Percentiles rank a stretch among this genome's conserved stretches.
Conservation (phyloP, 1,139 yeast species). For the Saccharomyces hybrid region DNA sequence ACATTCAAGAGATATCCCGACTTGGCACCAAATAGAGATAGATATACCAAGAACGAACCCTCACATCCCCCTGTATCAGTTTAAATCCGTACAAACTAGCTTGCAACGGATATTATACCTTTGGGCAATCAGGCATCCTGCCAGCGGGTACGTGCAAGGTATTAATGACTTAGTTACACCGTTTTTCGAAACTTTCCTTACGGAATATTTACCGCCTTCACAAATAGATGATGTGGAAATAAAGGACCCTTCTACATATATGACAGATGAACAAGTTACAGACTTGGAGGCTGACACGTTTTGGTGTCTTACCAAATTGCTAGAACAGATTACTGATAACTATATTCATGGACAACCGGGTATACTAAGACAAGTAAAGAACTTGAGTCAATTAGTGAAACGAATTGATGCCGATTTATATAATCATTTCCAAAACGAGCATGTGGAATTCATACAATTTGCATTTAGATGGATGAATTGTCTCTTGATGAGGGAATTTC, state of each 20-base stretch:
- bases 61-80: conserved; percentile 62
- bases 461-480: conserved; percentile 99
- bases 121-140: conserved; percentile 98
- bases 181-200: conserved; percentile 78
- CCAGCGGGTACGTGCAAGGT: conserved; percentile 98
- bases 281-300: conserved; percentile 88
- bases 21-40: conserved; percentile 94
- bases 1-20: conserved; percentile 58
- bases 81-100: conserved; percentile 63
- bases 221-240: conserved; percentile 38
- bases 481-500: conserved; percentile 84
- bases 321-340: conserved; percentile 93
- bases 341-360: conserved; percentile 98
- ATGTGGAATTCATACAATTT: conserved; percentile 87
- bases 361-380: conserved; percentile 80
- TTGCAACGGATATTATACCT: conserved; percentile 74
- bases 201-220: conserved; percentile 46
- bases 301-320: conserved; percentile 86
- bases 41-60: conserved; percentile 96
- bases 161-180: conserved; percentile 94
- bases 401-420: conserved; percentile 71
- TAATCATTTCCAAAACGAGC: conserved; percentile 68
- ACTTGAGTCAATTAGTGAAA: conserved; percentile 65
- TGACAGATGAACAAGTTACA: conserved; percentile 50
- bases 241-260: conserved; percentile 51